These are phyloP conservation scores for Phytophthora aleatoria DNA, from an alignment of 352 stramenopile genomes.

Conservation along the genomic window DNA sequence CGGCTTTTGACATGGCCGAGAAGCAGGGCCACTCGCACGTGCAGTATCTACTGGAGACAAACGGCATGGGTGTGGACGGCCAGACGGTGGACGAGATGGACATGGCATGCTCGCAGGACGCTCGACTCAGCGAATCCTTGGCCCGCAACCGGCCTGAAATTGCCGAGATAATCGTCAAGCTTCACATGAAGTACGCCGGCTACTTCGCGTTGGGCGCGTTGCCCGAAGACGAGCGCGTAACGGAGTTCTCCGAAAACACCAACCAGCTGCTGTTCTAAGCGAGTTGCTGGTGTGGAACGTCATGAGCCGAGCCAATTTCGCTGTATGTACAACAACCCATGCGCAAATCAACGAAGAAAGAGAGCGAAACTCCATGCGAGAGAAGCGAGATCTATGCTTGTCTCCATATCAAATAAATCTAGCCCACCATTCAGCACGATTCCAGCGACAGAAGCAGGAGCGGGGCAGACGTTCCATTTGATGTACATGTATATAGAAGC, in stretches of 20 bases:
- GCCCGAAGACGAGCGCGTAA: constrained; percentile 56
- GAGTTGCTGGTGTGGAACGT: constrained; percentile 17
- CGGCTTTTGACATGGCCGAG: constrained; percentile 79
- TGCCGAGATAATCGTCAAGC: constrained; percentile 75
- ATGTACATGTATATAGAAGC: constrained; percentile 20
- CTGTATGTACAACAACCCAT: constrained; percentile 30
- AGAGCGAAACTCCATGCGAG: constrained; percentile 27
- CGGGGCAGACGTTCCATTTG: constrained; percentile 12
- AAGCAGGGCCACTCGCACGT: constrained; percentile 70
- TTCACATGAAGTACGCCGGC: constrained; percentile 76
- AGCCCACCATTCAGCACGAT: constrained; percentile 24
- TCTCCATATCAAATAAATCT: constrained; percentile 42
- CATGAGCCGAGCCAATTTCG: constrained; percentile 12
- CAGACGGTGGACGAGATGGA: constrained; percentile 67
- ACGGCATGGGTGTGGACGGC: constrained; percentile 60
- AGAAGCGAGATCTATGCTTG: constrained; percentile 22
- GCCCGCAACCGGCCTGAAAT: constrained; percentile 69
- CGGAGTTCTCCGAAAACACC: constrained; percentile 48
- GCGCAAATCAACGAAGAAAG: constrained; percentile 28
- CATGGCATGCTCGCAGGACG: constrained; percentile 64
- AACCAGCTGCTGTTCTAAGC: constrained; percentile 39
- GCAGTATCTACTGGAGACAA: constrained; percentile 81
- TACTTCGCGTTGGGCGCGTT: constrained; percentile 67
- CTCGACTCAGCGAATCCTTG: constrained; percentile 64
- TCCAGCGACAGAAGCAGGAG: constrained; percentile 37